phyloP scores from a whole-genome alignment of 306 rosid genomes.

The Comarum palustre region DNA sequence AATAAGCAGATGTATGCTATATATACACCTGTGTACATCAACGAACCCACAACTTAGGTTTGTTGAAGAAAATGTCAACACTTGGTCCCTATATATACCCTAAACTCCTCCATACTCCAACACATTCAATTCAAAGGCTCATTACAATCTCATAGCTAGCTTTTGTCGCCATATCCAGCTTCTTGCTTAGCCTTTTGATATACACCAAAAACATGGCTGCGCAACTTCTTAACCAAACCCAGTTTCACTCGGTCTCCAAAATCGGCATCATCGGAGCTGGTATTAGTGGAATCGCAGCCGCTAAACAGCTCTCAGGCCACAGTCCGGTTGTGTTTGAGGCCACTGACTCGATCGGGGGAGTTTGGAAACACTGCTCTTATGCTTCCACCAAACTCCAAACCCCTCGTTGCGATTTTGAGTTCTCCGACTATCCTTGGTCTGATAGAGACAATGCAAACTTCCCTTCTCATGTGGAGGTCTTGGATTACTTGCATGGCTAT shows the following conservation, averaged over 20 bases:
- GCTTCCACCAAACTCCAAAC: slow-evolving; percentile 56
- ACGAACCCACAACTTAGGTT: too few species aligned
- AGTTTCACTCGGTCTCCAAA: slow-evolving; percentile 29
- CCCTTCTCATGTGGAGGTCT: slow-evolving; percentile 48
- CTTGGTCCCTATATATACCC: slow-evolving; percentile 6
- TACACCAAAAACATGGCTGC: slow-evolving; percentile 27
- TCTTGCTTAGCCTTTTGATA: background rate
- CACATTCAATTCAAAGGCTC: background rate
- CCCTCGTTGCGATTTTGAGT: slow-evolving; percentile 54
- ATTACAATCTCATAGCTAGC: slow-evolving; percentile 1
- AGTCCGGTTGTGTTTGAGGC: slow-evolving; percentile 57
- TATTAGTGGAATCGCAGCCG: slow-evolving; percentile 65
- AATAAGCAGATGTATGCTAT: too few species aligned
- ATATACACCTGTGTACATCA: too few species aligned
- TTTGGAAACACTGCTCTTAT: slow-evolving; percentile 66
- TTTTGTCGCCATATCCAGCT: background rate
- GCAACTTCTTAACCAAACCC: background rate
- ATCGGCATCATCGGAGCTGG: slow-evolving; percentile 67
- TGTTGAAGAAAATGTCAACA: slow-evolving; percentile 10
- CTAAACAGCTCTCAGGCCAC: slow-evolving; percentile 48
- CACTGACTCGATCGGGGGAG: slow-evolving; percentile 54
- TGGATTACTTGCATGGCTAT: slow-evolving; percentile 50
- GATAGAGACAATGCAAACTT: slow-evolving; percentile 35
- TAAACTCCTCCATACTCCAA: background rate
- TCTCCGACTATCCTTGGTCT: slow-evolving; percentile 64